Conservation (phyloP, 495 filamentous ascomycete genomes). For the Trichocladium antarcticum region DNA sequence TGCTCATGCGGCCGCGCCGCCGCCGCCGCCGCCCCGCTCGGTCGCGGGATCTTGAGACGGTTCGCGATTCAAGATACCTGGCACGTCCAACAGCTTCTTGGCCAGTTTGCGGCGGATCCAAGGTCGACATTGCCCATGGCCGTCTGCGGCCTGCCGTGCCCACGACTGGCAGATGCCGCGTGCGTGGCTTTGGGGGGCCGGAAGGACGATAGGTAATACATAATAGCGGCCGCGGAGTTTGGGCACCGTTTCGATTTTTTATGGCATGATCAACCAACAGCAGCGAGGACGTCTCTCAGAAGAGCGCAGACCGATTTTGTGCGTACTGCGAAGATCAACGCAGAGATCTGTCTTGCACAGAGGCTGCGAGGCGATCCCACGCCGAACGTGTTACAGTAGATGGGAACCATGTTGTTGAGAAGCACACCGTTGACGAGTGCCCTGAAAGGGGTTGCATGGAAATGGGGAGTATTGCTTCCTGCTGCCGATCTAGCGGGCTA, state of each 20-base stretch:
- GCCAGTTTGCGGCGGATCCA: no score
- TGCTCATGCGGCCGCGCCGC: not conserved
- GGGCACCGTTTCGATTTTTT: not conserved
- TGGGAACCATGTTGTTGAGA: conserved; percentile 18
- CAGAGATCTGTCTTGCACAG: conserved; percentile 51
- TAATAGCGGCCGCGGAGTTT: no score
- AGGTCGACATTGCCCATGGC: no score
- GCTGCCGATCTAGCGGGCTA: no score
- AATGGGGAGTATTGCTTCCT: no score
- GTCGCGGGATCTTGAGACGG: no score
- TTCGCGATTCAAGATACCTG: no score
- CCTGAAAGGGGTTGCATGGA: conserved; percentile 3
- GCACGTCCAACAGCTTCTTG: no score
- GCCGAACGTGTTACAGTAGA: conserved; percentile 17
- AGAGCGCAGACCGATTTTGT: conserved; percentile 44
- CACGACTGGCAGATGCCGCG: no score
- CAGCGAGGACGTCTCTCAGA: not conserved
- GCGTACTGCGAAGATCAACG: conserved; percentile 61
- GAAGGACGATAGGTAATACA: no score
- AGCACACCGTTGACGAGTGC: conserved; percentile 12
- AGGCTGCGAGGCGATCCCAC: conserved; percentile 24
- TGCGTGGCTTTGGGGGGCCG: no score
- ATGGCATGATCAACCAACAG: not conserved
- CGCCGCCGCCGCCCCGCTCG: not conserved
- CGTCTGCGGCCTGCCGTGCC: no score